A percentile compares a stretch with the other conserved stretches of the same genome.
These are phyloP conservation scores for Suillus cothurnatus DNA, from an alignment of 768 basidiomycete species.

Conservation along the genomic window DNA sequence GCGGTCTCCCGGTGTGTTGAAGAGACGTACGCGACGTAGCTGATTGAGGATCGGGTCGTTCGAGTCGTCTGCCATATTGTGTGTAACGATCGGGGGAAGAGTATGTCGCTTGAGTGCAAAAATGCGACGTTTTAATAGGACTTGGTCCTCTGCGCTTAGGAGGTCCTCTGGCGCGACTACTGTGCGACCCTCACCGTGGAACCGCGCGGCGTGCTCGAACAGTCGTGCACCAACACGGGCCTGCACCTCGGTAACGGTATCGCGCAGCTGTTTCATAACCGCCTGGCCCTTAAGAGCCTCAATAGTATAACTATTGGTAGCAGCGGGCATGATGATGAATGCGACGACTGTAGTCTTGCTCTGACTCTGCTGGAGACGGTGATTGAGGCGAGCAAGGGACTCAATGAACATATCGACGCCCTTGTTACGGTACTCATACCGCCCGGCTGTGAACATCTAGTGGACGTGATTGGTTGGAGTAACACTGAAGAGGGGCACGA, in stretches of 20 bases:
- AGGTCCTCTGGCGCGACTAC: constrained; percentile 75
- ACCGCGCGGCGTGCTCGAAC: constrained; percentile 93
- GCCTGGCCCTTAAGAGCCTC: constrained; percentile 98
- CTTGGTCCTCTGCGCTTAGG: constrained; percentile 89
- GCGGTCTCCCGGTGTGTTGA: constrained; percentile 85
- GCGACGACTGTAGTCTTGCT: constrained; percentile 89
- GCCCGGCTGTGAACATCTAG: constrained; percentile 98
- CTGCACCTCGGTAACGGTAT: constrained; percentile 95
- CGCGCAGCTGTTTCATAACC: constrained; percentile 93
- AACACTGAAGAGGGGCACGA: constrained; percentile 9
- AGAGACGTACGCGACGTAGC: constrained; percentile 90
- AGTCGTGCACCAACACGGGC: constrained; percentile 88
- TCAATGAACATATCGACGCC: constrained; percentile 99
- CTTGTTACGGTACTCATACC: constrained; percentile 99
- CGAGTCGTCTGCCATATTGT: constrained; percentile 96
- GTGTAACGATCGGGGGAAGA: constrained; percentile 95
- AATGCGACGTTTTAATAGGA: constrained; percentile 92
- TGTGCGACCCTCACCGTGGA: constrained; percentile 82
- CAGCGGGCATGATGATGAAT: constrained; percentile 98
- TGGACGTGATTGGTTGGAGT: constrained; percentile 13
- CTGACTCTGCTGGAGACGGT: constrained; percentile 58
- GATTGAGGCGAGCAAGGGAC: constrained; percentile 84
- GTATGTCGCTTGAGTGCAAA: constrained; percentile 95
- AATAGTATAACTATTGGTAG: constrained; percentile 95
- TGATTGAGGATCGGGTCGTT: constrained; percentile 95